phyloP scores from a whole-genome alignment of 2,329 filamentous ascomycete genomes.

The Neodidymelliopsis sp. region DNA sequence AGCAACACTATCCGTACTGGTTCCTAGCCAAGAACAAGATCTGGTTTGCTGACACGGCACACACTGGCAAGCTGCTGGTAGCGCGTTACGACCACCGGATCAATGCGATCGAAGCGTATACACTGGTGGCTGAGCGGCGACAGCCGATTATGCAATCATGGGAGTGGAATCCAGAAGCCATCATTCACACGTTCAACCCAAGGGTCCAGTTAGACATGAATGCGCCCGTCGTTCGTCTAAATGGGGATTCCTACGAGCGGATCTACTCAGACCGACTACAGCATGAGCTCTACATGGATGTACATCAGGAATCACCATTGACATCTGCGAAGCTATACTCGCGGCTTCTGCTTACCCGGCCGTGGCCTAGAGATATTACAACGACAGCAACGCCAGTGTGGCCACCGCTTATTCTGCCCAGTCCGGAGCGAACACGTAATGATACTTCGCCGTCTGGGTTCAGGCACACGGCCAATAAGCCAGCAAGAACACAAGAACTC shows the following conservation, averaged over 20 bases:
- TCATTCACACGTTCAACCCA: slow-evolving; percentile 77
- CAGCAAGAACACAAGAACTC: slow-evolving; percentile 64
- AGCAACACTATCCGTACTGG: slow-evolving; percentile 80
- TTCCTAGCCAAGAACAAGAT: slow-evolving; percentile 81
- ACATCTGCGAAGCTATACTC: slow-evolving; percentile 61
- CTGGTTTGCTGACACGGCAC: slow-evolving; percentile 81
- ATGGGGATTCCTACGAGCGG: slow-evolving; percentile 39
- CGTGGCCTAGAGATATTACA: slow-evolving; percentile 53
- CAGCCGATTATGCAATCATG: slow-evolving; percentile 66
- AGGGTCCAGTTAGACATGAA: slow-evolving; percentile 75
- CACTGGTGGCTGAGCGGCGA: slow-evolving; percentile 71
- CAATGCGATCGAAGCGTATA: slow-evolving; percentile 82
- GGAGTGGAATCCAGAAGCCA: slow-evolving; percentile 69
- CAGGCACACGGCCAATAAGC: slow-evolving; percentile 56
- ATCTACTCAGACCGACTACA: slow-evolving; percentile 51
- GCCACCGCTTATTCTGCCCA: slow-evolving; percentile 77
- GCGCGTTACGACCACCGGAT: slow-evolving; percentile 76
- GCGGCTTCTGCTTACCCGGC: slow-evolving; percentile 71
- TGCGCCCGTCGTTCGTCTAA: slow-evolving; percentile 66
- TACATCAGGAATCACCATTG: slow-evolving; percentile 30
- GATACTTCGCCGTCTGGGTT: slow-evolving; percentile 53
- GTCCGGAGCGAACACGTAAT: slow-evolving; percentile 64
- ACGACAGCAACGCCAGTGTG: slow-evolving; percentile 62
- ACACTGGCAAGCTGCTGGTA: slow-evolving; percentile 78
- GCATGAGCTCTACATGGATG: slow-evolving; percentile 61